A percentile compares a stretch with the other conserved stretches of the same genome.
Evolutionary conservation across 768 basidiomycete genomes (phyloP).

Genomic region (Cystobasidium onofrii): DNA sequence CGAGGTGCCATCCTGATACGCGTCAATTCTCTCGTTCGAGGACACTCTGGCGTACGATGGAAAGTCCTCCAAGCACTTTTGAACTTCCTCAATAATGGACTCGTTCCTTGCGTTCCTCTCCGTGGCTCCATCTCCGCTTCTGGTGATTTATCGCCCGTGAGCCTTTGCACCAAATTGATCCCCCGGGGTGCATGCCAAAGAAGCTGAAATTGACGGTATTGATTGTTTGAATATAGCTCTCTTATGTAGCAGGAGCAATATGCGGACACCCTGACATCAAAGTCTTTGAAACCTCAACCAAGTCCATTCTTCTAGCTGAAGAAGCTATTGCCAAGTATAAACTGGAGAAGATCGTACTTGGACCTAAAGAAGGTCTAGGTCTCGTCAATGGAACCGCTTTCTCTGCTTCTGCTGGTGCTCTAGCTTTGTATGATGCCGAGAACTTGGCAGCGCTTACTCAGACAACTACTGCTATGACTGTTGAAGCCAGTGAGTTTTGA

Average conservation of each 20-base stretch:
- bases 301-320: conserved; percentile 8
- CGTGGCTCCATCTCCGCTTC: conserved; percentile 75
- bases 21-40: conserved; percentile 79
- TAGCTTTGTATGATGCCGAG: conserved; percentile 65
- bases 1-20: conserved; percentile 77
- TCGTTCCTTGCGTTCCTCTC: conserved; percentile 65
- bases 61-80: conserved; percentile 72
- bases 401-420: conserved; percentile 60
- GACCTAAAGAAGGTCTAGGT: conserved; percentile 45
- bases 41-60: conserved; percentile 77
- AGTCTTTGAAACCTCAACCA: conserved; percentile 46
- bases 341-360: conserved; percentile 58
- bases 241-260: conserved; percentile 71
- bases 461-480: conserved; percentile 72
- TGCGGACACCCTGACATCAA: conserved; percentile 72
- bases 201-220: too few relatives aligned
- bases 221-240: conserved; percentile 50
- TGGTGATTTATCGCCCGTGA: conserved; percentile 48
- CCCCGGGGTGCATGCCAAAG: too few relatives aligned
- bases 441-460: conserved; percentile 49
- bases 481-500: conserved; percentile 54
- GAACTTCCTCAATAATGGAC: conserved; percentile 60
- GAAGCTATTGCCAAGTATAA: conserved; percentile 47
- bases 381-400: conserved; percentile 54
- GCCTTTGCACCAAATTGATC: background rate